A percentile compares a stretch with the other conserved stretches of the same genome.
These are phyloP conservation scores for Betula pendula DNA, from an alignment of 306 rosid species.

Conservation along the genomic window DNA sequence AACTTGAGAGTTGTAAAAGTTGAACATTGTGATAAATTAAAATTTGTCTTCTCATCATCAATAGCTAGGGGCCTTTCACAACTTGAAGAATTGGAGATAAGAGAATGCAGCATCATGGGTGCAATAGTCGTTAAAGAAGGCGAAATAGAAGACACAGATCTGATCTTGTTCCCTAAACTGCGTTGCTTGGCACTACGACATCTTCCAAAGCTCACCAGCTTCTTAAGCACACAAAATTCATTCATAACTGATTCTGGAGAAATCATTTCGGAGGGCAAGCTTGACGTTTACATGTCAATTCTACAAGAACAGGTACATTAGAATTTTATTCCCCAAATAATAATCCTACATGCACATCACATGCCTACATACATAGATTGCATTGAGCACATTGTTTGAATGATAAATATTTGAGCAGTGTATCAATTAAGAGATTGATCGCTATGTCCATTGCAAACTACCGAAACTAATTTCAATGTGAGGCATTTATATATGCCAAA, in stretches of 20 bases:
- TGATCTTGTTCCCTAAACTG: not conserved
- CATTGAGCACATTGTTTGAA: too few species aligned
- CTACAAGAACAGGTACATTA: not conserved
- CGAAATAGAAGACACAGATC: not conserved
- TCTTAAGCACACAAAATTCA: not conserved
- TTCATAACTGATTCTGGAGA: not conserved
- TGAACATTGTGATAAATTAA: not conserved
- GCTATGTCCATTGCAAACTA: too few species aligned
- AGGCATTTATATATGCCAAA: too few species aligned
- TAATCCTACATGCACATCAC: too few species aligned
- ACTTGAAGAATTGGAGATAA: constrained; percentile 16
- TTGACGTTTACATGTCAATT: not conserved
- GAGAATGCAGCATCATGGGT: constrained; percentile 1
- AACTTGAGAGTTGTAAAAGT: not conserved
- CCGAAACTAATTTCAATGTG: too few species aligned
- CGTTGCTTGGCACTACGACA: not conserved
- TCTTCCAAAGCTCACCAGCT: not conserved
- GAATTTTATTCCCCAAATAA: too few species aligned
- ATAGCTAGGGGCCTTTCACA: not conserved
- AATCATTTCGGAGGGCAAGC: not conserved
- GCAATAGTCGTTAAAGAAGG: not conserved
- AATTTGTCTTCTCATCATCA: not conserved
- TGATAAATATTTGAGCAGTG: too few species aligned
- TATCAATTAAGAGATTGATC: too few species aligned
- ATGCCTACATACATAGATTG: too few species aligned